Conservation (phyloP, 2,329 filamentous ascomycete species). For the Colletotrichum chrysophilum region DNA sequence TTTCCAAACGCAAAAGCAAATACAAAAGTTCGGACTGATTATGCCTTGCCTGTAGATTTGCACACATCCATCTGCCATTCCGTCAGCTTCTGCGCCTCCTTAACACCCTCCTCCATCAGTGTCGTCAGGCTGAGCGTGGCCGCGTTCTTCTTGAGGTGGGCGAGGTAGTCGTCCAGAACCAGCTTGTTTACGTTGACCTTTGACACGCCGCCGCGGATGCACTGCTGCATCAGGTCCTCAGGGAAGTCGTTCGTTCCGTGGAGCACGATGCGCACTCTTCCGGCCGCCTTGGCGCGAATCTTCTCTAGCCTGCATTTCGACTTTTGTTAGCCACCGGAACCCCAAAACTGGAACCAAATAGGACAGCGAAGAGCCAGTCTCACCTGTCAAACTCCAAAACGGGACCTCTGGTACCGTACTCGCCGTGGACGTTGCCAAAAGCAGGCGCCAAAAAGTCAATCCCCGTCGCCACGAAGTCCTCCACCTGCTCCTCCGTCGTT, state of each 20-base stretch:
- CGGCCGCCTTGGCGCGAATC: neutral
- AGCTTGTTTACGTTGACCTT: conserved; percentile 65
- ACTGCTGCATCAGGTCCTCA: conserved; percentile 52
- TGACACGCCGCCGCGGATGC: conserved; percentile 55
- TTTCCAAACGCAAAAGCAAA: neutral
- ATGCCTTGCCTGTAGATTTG: conserved; percentile 49
- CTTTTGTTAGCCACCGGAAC: neutral
- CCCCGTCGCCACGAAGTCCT: conserved; percentile 73
- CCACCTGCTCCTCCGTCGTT: conserved; percentile 72
- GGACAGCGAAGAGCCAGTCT: neutral
- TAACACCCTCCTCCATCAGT: conserved; percentile 50
- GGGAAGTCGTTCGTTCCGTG: conserved; percentile 64
- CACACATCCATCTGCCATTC: conserved; percentile 55
- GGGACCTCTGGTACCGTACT: conserved; percentile 70
- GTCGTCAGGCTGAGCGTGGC: conserved; percentile 37
- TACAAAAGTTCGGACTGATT: neutral
- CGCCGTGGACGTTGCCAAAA: conserved; percentile 79
- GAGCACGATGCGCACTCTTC: conserved; percentile 40
- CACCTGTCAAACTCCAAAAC: conserved; percentile 59
- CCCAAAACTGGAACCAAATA: neutral
- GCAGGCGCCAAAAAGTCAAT: conserved; percentile 78
- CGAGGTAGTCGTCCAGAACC: conserved; percentile 50
- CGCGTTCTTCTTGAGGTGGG: conserved; percentile 43
- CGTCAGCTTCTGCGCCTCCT: conserved; percentile 43
- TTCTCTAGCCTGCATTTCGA: neutral